Base-by-base conservation (phyloP, 2,329 filamentous ascomycete genomes). In the Cadophora gregata region DNA sequence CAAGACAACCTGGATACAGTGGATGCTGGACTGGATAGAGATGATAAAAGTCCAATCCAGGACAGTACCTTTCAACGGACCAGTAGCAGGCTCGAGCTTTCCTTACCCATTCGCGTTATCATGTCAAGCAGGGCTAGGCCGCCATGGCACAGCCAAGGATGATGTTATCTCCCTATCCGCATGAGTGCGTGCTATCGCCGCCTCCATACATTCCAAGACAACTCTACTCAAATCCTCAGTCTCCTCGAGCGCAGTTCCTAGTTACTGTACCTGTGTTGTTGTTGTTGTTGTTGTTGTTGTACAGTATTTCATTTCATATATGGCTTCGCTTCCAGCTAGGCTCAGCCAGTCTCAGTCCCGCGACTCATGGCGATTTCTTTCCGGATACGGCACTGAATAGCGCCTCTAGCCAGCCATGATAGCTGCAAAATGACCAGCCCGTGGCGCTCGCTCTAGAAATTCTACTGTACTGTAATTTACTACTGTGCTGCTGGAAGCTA, bases 351-450 rank as follows among this genome's bases (percentile, higher is more conserved):
- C 16, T 24, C 36, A 24, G 29, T 24, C 38, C 36, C 51, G 21
- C 45, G 56, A 59, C 47, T 51, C 47, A 50, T 50, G 63, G 61
- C 56, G 63, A 65, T 61, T 61, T 33, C 36, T 65, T 55, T 50
- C 63, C 63, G 45, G 25, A 56, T 62, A 9, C 63, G 58, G 63
- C 27, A 50, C 38, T 45, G 63, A 65, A 29, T 60, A 33, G 58
- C 45, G 29, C 58, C 42, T 16, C 29, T 27, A 16, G 29, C 58
- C 27, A 51, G 42, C 48, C 38, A 29, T 33, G 48, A 59, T 33
- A 61, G 14, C 56, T 56, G 36, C 56, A 36, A 59, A 67, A 67
- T 63, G 65, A 67, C 65, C 64, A 67, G 45, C 59, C 51, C 51
- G 53, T 60, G 60, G 55, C 53, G 64, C 48, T n/a, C 45, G 33